Conservation (phyloP, 2,329 filamentous ascomycete species). For the Scedosporium boydii region DNA sequence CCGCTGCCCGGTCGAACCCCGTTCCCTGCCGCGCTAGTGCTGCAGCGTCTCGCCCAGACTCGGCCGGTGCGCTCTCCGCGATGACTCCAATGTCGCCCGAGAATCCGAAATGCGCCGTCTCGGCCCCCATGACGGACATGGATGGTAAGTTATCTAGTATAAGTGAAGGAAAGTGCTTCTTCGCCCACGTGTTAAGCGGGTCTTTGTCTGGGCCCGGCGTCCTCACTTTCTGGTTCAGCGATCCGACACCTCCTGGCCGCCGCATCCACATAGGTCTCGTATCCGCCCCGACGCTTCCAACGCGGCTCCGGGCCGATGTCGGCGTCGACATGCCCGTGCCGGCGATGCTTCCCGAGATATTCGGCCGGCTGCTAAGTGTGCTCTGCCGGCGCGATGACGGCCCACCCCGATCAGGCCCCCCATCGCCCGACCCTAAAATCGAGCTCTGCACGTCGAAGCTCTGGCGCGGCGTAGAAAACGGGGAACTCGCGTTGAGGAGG, state of each 20-base stretch:
- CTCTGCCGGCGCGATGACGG: constrained; percentile 32
- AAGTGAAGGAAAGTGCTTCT: constrained; percentile 71
- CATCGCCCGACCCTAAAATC: constrained; percentile 25
- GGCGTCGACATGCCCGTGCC: constrained; percentile 16
- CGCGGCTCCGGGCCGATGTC: constrained; percentile 24
- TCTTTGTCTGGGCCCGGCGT: constrained; percentile 77
- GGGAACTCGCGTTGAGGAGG: constrained; percentile 48
- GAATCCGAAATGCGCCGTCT: constrained; percentile 50
- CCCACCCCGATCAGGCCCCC: constrained; percentile 6
- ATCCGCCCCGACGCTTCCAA: constrained; percentile 28
- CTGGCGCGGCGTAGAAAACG: constrained; percentile 56
- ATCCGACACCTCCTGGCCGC: constrained; percentile 82
- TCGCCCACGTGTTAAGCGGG: constrained; percentile 73
- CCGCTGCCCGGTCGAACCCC: constrained; percentile 72
- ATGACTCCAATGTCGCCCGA: constrained; percentile 29
- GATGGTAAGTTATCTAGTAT: constrained; percentile 60
- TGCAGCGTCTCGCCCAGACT: not conserved
- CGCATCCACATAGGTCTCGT: constrained; percentile 54
- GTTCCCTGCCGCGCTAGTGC: constrained; percentile 29
- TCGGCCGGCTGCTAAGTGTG: constrained; percentile 25
- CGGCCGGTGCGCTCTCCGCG: constrained; percentile 37
- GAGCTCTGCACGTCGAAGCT: constrained; percentile 51
- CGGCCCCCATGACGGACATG: constrained; percentile 54
- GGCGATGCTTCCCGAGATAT: not conserved
- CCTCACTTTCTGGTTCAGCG: constrained; percentile 60